Conservation (phyloP, 768 basidiomycete species). For the Cystoderma amianthinum region DNA sequence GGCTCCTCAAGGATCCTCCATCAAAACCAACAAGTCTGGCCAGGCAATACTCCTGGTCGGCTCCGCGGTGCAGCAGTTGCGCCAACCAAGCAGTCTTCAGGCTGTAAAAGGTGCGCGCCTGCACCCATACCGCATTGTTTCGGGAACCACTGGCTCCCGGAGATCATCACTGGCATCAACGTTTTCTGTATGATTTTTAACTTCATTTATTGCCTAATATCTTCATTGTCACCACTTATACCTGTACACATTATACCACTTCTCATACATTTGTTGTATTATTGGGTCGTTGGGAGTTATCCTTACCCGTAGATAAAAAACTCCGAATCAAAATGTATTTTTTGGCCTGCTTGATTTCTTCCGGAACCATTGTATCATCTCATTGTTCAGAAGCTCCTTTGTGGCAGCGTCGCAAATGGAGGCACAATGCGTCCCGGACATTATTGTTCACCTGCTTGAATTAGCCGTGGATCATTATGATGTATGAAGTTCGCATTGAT, state of each 20-base stretch:
- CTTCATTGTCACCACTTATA: neutral
- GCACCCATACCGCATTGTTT: slow-evolving; percentile 47
- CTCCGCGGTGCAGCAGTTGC: slow-evolving; percentile 32
- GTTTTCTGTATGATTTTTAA: slow-evolving; percentile 2
- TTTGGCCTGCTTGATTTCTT: neutral
- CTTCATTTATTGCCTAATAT: neutral
- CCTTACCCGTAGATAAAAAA: neutral
- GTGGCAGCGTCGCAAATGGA: too few species aligned
- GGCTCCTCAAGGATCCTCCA: neutral
- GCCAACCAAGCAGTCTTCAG: slow-evolving; percentile 24
- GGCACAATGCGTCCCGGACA: too few species aligned
- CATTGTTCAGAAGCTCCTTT: neutral
- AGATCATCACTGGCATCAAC: slow-evolving; percentile 2
- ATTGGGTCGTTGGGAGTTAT: neutral
- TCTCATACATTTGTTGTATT: slow-evolving; percentile 3
- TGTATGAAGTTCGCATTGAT: too few species aligned
- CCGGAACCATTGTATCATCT: neutral
- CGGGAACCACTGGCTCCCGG: slow-evolving; percentile 5
- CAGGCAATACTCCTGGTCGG: slow-evolving; percentile 40
- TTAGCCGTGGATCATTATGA: too few species aligned
- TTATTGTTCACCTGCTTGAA: too few species aligned
- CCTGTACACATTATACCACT: slow-evolving; percentile 2
- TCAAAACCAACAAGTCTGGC: slow-evolving; percentile 9
- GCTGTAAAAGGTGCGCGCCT: slow-evolving; percentile 38
- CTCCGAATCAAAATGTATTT: neutral